A percentile compares a stretch with the other conserved stretches of the same genome.
phyloP scores from a whole-genome alignment of 495 filamentous ascomycete species.

The Talaromyces borbonicus region DNA sequence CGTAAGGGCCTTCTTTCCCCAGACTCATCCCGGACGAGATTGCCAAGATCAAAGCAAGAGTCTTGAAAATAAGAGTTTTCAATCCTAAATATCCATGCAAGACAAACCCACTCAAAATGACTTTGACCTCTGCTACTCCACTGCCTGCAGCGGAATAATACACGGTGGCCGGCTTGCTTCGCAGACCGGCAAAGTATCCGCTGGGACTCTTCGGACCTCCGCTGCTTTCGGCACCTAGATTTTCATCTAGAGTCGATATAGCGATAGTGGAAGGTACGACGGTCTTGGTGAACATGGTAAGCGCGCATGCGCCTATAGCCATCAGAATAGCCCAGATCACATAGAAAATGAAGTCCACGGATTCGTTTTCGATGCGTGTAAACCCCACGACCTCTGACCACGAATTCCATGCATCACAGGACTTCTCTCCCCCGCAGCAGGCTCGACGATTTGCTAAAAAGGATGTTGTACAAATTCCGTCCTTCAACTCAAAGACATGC shows the following conservation, averaged over 20 bases:
- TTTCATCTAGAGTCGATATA: conserved; percentile 82
- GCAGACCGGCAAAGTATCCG: conserved; percentile 18
- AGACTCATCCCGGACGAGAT: conserved; percentile 88
- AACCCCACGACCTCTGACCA: conserved; percentile 62
- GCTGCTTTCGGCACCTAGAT: conserved; percentile 39
- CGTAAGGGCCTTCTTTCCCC: conserved; percentile 95
- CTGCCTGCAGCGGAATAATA: conserved; percentile 96
- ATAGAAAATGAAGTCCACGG: conserved; percentile 70
- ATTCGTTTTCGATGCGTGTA: conserved; percentile 41
- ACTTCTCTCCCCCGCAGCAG: conserved; percentile 59
- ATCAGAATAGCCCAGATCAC: conserved; percentile 60
- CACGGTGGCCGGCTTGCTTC: conserved; percentile 57
- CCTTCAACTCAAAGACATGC: conserved; percentile 78
- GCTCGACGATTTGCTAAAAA: conserved; percentile 66
- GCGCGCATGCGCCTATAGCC: conserved; percentile 60
- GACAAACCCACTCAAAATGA: conserved; percentile 95
- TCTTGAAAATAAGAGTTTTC: conserved; percentile 83
- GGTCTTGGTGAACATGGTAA: conserved; percentile 84
- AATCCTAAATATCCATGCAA: conserved; percentile 90
- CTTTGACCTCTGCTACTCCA: conserved; percentile 94
- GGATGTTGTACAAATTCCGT: conserved; percentile 66
- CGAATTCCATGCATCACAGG: conserved; percentile 62
- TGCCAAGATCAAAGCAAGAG: conserved; percentile 70
- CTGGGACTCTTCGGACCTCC: conserved; percentile 32
- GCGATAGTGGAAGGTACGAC: conserved; percentile 81